Evolutionary conservation across 1,284 basidiomycete species (phyloP), one percentile per base, ranked within the genome.

Genomic region (Inonotus hispidus): DNA sequence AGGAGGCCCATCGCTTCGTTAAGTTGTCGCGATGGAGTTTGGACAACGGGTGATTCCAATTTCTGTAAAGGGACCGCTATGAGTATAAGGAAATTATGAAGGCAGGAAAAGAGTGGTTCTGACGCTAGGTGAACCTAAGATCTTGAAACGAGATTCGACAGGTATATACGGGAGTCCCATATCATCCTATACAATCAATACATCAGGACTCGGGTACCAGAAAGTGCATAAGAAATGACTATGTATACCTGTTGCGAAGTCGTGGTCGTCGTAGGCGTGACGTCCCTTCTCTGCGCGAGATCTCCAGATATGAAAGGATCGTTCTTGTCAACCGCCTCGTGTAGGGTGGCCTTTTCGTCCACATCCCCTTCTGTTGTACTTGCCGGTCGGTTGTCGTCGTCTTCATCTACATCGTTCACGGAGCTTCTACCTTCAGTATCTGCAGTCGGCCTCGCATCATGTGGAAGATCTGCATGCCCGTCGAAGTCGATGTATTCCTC

Each of bases 1-100:
- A 75, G 68, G 25, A 75, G 59, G 4, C 70, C 71, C 11, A 76
- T 58, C 0, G 72, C 73, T 38, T 72, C 64, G 23, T 69, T 70
- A 5, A 74, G 67, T 43, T 68, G 68, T 32, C 68, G 66, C 37
- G 66, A 67, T 16, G 73, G 71, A 1, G 68, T 67, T 37, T 73
- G 66, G 1, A 68, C 66, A 23, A 58, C 38, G 27, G 58, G 19
- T 23, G 37, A 37, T 32, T 39, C 38, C 37, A 59, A 32, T 54
- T 59, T 62, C 61, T 63, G 27, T 35, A 50, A n/a, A 50, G 57
- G 21, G n/a, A 4, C 13, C 39, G 39, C 16, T 46, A 41, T 23
- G 35, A 27, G 27, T 8, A 55, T 8, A 19, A 58, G 6, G n/a
- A 25, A 21, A 38, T 35, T 53, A 37, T 57, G 35, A 50, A 47